Evolutionary conservation across 257 asterid species (phyloP).

Genomic region (Nicotiana tabacum): DNA sequence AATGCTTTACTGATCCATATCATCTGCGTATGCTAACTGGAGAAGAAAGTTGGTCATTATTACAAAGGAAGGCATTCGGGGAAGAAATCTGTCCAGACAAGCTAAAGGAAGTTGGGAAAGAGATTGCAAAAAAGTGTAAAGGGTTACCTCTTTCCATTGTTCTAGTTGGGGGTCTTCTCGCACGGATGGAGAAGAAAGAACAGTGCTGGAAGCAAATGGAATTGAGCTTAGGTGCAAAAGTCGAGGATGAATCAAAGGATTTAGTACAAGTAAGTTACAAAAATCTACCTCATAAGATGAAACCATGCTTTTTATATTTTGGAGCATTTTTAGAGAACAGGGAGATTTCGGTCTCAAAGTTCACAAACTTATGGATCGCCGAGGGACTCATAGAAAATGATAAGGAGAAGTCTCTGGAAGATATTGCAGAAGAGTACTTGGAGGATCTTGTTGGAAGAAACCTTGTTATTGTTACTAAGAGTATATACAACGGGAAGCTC

Average conservation of each 20-base stretch:
- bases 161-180: neutral
- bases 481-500: slow-evolving; percentile 17
- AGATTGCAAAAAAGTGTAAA: neutral
- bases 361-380: slow-evolving; percentile 31
- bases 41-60: neutral
- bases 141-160: neutral
- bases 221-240: neutral
- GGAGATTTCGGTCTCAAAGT: slow-evolving; percentile 19
- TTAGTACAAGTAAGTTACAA: neutral
- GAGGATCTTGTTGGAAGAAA: slow-evolving; percentile 27
- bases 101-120: neutral
- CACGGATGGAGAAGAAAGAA: neutral
- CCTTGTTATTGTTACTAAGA: slow-evolving; percentile 19
- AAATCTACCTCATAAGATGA: neutral
- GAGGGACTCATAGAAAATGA: slow-evolving; percentile 20
- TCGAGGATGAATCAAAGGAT: neutral
- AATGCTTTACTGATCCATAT: neutral
- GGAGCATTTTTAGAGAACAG: slow-evolving; percentile 28
- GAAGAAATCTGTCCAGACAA: neutral
- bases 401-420: slow-evolving; percentile 1
- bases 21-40: neutral
- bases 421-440: slow-evolving; percentile 24
- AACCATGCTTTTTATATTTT: slow-evolving; percentile 4
- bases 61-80: neutral
- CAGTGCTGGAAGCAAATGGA: neutral